These are phyloP conservation scores for Cucurbita maxima DNA, from an alignment of 306 rosid species.

Conservation along the genomic window DNA sequence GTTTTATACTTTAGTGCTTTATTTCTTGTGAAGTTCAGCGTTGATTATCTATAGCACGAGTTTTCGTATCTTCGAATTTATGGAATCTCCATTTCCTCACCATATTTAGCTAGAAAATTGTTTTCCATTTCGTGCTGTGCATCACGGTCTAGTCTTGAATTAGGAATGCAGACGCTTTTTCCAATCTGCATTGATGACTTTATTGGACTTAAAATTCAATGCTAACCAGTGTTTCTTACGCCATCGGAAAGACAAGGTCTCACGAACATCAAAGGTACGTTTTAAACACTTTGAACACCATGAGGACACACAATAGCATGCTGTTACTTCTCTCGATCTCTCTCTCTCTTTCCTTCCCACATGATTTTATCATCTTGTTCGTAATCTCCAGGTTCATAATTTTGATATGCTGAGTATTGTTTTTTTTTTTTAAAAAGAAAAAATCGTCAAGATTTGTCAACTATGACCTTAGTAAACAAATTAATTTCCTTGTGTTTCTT, in stretches of 20 bases:
- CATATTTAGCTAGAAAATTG: background rate
- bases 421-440: too few relatives aligned
- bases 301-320: background rate
- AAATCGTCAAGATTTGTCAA: too few relatives aligned
- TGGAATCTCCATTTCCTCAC: background rate
- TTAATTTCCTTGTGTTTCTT: background rate
- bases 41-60: background rate
- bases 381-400: too few relatives aligned
- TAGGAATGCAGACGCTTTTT: background rate
- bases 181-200: background rate
- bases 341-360: too few relatives aligned
- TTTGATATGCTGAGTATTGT: too few relatives aligned
- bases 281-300: background rate
- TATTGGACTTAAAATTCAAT: background rate
- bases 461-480: background rate
- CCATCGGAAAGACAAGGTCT: background rate
- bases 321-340: too few relatives aligned
- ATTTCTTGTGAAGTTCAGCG: background rate
- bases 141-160: background rate
- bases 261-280: background rate
- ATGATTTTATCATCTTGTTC: background rate
- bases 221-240: background rate
- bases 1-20: background rate
- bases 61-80: background rate
- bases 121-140: background rate